These are phyloP conservation scores for Mortierella sp. DNA, from an alignment of 371 early-diverging fungal species.

Conservation along the genomic window DNA sequence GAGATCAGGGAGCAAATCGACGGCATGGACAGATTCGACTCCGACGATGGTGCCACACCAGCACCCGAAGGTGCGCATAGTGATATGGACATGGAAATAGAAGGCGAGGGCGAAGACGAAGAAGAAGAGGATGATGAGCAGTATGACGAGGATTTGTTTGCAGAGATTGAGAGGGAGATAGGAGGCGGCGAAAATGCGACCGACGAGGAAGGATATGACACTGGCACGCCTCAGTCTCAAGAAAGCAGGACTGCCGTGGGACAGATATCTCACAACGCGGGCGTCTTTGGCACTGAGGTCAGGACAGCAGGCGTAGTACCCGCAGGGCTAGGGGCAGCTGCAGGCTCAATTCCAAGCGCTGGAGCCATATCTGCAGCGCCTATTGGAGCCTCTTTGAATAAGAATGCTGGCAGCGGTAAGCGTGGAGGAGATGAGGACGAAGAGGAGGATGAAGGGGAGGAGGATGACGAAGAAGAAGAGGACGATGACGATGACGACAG, in stretches of 20 bases:
- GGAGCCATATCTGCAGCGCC: not conserved
- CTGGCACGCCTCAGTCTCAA: slow-evolving; percentile 19
- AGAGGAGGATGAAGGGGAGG: slow-evolving; percentile 35
- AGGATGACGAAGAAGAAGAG: slow-evolving; percentile 43
- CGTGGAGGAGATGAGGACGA: slow-evolving; percentile 46
- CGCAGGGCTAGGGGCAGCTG: not conserved
- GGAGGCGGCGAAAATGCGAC: slow-evolving; percentile 45
- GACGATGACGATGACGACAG: slow-evolving; percentile 49
- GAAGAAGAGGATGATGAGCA: slow-evolving; percentile 41
- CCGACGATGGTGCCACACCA: slow-evolving; percentile 49
- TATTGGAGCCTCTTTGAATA: not conserved
- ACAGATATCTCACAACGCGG: not conserved
- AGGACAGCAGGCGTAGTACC: not conserved
- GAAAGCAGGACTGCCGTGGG: not conserved
- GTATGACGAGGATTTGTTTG: slow-evolving; percentile 62
- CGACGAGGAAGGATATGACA: slow-evolving; percentile 52
- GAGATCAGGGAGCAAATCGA: slow-evolving; percentile 54
- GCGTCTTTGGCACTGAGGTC: not conserved
- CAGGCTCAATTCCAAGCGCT: not conserved
- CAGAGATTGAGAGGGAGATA: slow-evolving; percentile 60
- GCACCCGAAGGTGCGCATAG: slow-evolving; percentile 48
- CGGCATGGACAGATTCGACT: slow-evolving; percentile 45
- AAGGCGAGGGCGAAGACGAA: slow-evolving; percentile 25
- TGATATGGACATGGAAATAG: slow-evolving; percentile 54
- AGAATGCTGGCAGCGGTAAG: slow-evolving; percentile 24